Conservation (phyloP, 2,329 filamentous ascomycete species). For the Diaporthe batatas region DNA sequence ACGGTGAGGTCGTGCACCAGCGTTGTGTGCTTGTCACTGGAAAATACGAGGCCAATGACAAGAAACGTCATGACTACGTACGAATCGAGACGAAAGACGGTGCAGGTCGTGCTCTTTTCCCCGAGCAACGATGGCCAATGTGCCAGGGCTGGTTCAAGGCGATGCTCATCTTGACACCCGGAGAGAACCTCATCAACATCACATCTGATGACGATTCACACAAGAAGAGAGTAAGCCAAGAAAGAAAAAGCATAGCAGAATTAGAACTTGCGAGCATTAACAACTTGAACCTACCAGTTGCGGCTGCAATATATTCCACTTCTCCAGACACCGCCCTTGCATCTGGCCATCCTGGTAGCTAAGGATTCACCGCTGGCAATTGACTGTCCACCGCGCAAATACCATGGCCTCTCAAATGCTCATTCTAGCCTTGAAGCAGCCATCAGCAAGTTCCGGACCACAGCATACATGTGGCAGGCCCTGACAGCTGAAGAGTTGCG, state of each 20-base stretch:
- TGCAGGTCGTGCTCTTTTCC: conserved; percentile 33
- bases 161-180: conserved; percentile 43
- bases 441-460: conserved; percentile 78
- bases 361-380: conserved; percentile 78
- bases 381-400: conserved; percentile 74
- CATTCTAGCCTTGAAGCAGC: conserved; percentile 70
- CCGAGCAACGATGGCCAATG: conserved; percentile 44
- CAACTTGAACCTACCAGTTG: neutral
- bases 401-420: conserved; percentile 65
- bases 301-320: conserved; percentile 65
- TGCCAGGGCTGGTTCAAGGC: conserved; percentile 44
- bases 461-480: conserved; percentile 82
- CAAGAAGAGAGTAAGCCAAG: neutral
- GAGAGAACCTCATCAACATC: conserved; percentile 41
- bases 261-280: neutral
- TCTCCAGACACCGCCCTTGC: conserved; percentile 72
- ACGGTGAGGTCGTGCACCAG: conserved; percentile 13
- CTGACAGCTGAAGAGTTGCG: conserved; percentile 83
- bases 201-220: conserved; percentile 1
- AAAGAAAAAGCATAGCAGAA: neutral
- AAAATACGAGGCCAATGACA: neutral
- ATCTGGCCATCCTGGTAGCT: conserved; percentile 77
- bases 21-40: conserved; percentile 12
- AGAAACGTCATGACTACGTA: neutral
- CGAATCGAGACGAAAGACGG: conserved; percentile 5